Percentiles rank a stretch among this genome's conserved stretches.
phyloP scores from a whole-genome alignment of 139 green algal genomes.

The Deuterostichococcus epilithicus region DNA sequence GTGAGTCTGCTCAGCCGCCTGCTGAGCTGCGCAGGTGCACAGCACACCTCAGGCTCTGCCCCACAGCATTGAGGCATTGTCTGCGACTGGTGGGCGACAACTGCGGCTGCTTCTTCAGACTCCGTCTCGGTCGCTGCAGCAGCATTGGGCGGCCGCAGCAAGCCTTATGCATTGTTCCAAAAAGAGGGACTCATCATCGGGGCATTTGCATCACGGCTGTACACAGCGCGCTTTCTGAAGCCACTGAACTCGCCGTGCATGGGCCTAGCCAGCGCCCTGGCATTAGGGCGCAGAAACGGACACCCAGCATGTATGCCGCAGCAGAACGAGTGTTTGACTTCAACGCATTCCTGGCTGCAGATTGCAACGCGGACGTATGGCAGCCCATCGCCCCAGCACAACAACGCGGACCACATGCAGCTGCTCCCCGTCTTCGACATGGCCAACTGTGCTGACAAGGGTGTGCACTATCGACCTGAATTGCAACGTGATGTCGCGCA shows the following conservation, averaged over 20 bases:
- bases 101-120: no score
- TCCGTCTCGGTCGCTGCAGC: no score
- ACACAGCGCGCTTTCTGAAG: no score
- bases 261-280: no score
- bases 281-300: no score
- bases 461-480: neutral
- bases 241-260: no score
- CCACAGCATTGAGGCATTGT: neutral
- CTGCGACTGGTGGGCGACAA: no score
- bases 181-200: neutral
- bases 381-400: neutral
- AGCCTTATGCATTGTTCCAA: neutral
- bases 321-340: neutral
- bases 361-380: neutral
- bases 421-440: neutral
- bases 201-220: no score
- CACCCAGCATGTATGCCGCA: neutral
- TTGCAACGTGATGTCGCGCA: no score
- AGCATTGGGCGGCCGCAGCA: no score
- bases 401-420: neutral
- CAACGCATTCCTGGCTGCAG: neutral
- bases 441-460: neutral
- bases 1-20: neutral
- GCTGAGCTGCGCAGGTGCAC: neutral
- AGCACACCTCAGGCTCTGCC: neutral